A percentile compares a stretch with the other conserved stretches of the same genome.
Evolutionary conservation across 441 rosid genomes (phyloP).

Genomic region (Gossypium trilobum): DNA sequence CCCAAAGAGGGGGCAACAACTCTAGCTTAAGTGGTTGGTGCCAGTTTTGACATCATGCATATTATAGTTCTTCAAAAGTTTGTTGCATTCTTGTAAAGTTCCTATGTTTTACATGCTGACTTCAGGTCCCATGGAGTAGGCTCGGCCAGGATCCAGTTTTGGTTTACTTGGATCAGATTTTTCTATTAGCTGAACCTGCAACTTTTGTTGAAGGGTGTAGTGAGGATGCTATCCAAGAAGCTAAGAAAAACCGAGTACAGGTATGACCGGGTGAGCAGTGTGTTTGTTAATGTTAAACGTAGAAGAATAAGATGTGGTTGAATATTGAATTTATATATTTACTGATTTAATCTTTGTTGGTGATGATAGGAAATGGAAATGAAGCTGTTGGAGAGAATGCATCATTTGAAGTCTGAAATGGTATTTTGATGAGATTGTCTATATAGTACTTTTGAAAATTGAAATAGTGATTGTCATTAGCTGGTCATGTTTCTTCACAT

Average conservation of each 20-base stretch:
- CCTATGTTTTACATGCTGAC: conserved; percentile 4
- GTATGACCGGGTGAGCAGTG: conserved; percentile 45
- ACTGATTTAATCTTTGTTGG: background rate
- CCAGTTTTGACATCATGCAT: background rate
- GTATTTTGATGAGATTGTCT: conserved; percentile 27
- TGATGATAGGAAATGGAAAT: conserved; percentile 79
- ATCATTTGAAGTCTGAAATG: conserved; percentile 68
- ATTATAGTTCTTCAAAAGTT: background rate
- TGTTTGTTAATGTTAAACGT: conserved; percentile 5
- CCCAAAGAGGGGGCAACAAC: background rate
- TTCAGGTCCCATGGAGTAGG: conserved; percentile 98
- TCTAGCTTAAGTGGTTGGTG: background rate
- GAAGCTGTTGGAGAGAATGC: conserved; percentile 67
- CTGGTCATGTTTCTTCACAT: background rate
- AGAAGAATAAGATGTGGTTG: conserved; percentile 8
- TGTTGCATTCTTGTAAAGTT: background rate
- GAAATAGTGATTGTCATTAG: background rate
- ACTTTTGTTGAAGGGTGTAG: conserved; percentile 70
- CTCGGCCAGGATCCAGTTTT: conserved; percentile 98
- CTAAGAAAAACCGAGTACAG: conserved; percentile 72
- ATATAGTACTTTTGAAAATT: background rate
- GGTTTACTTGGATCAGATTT: conserved; percentile 81
- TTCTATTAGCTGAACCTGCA: conserved; percentile 75
- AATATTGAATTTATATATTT: conserved; percentile 15
- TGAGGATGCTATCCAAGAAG: conserved; percentile 88